Percentiles rank a stretch among this genome's conserved stretches.
Conservation (phyloP, 495 filamentous ascomycete species). For the Podospora tetraspora region DNA sequence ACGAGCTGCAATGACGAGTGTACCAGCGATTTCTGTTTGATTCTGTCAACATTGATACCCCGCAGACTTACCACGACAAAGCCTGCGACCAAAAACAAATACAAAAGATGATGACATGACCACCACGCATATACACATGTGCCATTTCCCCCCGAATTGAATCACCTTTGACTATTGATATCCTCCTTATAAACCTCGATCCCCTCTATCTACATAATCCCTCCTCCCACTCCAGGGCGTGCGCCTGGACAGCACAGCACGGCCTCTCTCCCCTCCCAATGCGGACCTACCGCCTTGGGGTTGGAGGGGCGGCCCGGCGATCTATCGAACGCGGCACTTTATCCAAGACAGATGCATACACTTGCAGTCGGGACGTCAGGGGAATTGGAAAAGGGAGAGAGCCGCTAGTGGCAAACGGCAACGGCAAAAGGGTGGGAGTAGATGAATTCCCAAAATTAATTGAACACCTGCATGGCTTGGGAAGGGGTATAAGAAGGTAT, state of each 20-base stretch:
- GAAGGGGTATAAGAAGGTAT: conserved; percentile 79
- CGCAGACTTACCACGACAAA: neutral
- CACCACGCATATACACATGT: neutral
- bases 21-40: conserved; percentile 39
- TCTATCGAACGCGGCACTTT: conserved; percentile 1
- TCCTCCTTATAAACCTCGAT: neutral
- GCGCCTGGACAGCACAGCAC: neutral
- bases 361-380: neutral
- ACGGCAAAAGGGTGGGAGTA: neutral
- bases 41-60: conserved; percentile 5
- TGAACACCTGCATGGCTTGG: conserved; percentile 50
- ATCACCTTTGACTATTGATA: neutral
- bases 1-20: conserved; percentile 44
- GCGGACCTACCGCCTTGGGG: neutral
- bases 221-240: neutral
- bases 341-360: neutral
- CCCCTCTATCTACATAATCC: neutral
- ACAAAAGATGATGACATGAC: neutral
- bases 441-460: conserved; percentile 8
- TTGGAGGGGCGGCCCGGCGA: neutral
- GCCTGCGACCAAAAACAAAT: neutral
- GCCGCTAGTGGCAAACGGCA: neutral
- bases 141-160: neutral
- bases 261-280: neutral
- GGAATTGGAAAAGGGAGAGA: neutral